phyloP scores from a whole-genome alignment of 768 basidiomycete genomes.

The Guyanaporus albipodus region DNA sequence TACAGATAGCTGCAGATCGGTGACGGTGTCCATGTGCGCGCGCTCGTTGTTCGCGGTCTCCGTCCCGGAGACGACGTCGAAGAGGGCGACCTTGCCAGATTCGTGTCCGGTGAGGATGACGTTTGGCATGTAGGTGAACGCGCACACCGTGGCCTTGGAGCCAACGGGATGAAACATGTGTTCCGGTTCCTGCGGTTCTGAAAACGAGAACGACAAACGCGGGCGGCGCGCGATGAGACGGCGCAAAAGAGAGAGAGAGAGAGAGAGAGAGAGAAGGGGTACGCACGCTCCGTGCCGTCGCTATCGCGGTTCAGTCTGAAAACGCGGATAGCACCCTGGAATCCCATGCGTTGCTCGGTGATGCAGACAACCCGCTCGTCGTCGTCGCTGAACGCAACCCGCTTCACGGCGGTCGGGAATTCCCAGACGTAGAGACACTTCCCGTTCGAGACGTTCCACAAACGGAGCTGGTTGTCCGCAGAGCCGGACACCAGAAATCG shows the following conservation, averaged over 20 bases:
- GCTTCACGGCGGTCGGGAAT: constrained; percentile 96
- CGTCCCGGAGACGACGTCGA: constrained; percentile 83
- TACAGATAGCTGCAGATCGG: constrained; percentile 86
- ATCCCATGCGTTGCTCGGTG: constrained; percentile 96
- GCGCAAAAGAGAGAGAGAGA: too few species aligned
- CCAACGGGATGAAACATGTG: constrained; percentile 85
- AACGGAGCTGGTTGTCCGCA: constrained; percentile 87
- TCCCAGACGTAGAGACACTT: constrained; percentile 96
- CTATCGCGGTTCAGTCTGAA: constrained; percentile 82
- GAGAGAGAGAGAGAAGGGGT: too few species aligned
- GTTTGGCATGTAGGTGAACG: constrained; percentile 76
- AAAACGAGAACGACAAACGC: constrained; percentile 1
- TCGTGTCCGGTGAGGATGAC: constrained; percentile 93
- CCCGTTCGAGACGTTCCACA: constrained; percentile 88
- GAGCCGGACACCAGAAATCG: constrained; percentile 86
- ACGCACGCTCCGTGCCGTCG: constrained; percentile 77
- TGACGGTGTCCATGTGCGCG: constrained; percentile 82
- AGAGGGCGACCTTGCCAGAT: constrained; percentile 90
- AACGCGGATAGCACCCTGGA: constrained; percentile 86
- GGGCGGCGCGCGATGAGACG: too few species aligned
- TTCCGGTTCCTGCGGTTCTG: constrained; percentile 73
- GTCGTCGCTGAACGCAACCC: constrained; percentile 87
- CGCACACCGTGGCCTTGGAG: constrained; percentile 95
- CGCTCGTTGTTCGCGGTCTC: constrained; percentile 81
- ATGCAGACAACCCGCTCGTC: constrained; percentile 84